Evolutionary conservation across 768 basidiomycete genomes (phyloP).

Genomic region (Boletus sp.): DNA sequence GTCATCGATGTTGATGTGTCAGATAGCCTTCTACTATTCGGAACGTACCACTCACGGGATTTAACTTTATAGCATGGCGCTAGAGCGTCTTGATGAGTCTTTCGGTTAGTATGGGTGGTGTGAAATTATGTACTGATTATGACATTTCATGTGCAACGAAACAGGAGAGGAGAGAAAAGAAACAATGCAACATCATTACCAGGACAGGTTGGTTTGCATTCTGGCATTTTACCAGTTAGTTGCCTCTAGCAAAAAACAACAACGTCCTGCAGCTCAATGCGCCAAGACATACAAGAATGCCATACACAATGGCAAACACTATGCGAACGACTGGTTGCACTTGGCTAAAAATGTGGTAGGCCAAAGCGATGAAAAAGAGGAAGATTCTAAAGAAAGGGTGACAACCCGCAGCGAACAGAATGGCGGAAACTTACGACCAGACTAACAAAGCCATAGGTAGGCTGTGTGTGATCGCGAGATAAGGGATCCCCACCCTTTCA

Average conservation of each 20-base stretch:
- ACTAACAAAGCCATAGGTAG: not conserved
- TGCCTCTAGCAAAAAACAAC: not conserved
- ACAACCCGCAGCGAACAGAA: not conserved
- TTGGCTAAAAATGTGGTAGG: not conserved
- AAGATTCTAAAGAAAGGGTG: not conserved
- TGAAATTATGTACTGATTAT: too few species aligned
- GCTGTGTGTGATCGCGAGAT: not conserved
- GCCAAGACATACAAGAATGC: not conserved
- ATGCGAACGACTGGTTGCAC: not conserved
- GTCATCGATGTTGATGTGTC: too few species aligned
- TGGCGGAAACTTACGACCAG: not conserved
- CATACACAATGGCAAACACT: not conserved
- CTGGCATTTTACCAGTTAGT: too few species aligned
- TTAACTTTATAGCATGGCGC: too few species aligned
- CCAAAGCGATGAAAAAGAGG: not conserved
- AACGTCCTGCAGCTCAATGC: not conserved
- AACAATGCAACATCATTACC: too few species aligned
- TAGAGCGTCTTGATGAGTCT: too few species aligned
- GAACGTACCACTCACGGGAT: too few species aligned
- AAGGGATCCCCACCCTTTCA: not conserved
- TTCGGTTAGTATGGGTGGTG: too few species aligned
- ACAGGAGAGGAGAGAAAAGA: too few species aligned
- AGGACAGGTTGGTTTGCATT: too few species aligned
- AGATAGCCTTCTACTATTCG: too few species aligned
- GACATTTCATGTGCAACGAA: too few species aligned